Base-by-base conservation (phyloP, 2,329 filamentous ascomycete genomes). In the Macrophomina tecta region DNA sequence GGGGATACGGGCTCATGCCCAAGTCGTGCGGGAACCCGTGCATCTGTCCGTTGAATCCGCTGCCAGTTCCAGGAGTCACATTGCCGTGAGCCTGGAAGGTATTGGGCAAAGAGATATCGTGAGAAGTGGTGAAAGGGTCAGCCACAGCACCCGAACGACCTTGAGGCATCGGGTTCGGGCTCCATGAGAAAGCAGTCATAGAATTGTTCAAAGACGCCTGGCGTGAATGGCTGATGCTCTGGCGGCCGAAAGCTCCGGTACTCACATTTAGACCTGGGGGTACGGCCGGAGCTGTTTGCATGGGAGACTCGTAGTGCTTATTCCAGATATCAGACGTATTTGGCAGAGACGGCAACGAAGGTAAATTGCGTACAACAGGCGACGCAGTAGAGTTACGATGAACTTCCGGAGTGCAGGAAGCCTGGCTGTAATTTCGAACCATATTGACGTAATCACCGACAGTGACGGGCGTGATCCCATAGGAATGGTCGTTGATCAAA, bases 161-260 rank as follows among this genome's bases (percentile, higher is more conserved):
- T n/a, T 66, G 64, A 55, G 16, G 28, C 6, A 30, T 42, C 12
- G 56, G 49, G 18, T 45, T 62, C 11, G 61, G 70, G 65, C 79
- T 81, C 67, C 78, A 75, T 58, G 78, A 71, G 49, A 81, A 62
- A n/a, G 30, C 11, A 30, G 48, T 62, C 58, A 62, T 62, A 6
- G 58, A 62, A 9, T 62, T 82, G 70, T 75, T 78, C 16, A 74
- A 73, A 65, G 82, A 83, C 61, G 78, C 78, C n/a, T 78, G 77
- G 49, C 82, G 80, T 16, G 79, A 78, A 69, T 83, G 73, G 71
- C 38, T 8, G 30, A 65, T 61, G 34, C 66, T 67, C 30, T 48
- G 65, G 49, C 62, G 46, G 18, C 51, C 51, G 5, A 51, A 16
- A 61, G 52, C 32, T 23, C 52, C n/a, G 14, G 40, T 48, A 32